Evolutionary conservation across 305 asterid species (phyloP).

Genomic region (Ilex paraguariensis): DNA sequence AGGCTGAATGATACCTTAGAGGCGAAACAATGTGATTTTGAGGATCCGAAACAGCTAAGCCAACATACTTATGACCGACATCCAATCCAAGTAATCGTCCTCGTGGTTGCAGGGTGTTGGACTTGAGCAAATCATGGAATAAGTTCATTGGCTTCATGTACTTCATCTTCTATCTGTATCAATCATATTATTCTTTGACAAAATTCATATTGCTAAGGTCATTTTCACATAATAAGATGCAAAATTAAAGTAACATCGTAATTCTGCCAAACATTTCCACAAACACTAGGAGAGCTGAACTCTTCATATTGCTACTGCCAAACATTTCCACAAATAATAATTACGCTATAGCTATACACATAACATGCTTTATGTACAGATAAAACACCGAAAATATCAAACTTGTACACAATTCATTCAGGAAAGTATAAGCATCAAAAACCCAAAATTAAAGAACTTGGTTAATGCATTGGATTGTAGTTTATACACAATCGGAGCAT

Average conservation of each 20-base stretch:
- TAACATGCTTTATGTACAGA: too few species aligned
- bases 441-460: too few species aligned
- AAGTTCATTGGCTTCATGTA: slow-evolving; percentile 55
- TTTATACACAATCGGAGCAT: too few species aligned
- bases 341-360: too few species aligned
- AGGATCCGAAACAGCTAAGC: slow-evolving; percentile 74
- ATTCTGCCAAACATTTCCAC: background rate
- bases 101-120: slow-evolving; percentile 24
- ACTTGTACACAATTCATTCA: too few species aligned
- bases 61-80: slow-evolving; percentile 85
- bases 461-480: too few species aligned
- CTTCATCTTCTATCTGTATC: slow-evolving; percentile 44
- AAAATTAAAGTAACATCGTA: background rate
- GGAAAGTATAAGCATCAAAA: too few species aligned
- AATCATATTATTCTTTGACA: background rate
- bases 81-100: slow-evolving; percentile 82
- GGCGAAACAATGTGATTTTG: slow-evolving; percentile 69
- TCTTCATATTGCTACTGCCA: too few species aligned
- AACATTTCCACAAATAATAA: too few species aligned
- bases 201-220: too few species aligned
- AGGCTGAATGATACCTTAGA: slow-evolving; percentile 36
- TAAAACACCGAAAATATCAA: too few species aligned
- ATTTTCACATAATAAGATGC: background rate
- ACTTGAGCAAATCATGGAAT: slow-evolving; percentile 51
- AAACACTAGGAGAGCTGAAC: background rate